phyloP scores from a whole-genome alignment of 345 rosid genomes.

The Pistacia integerrima region DNA sequence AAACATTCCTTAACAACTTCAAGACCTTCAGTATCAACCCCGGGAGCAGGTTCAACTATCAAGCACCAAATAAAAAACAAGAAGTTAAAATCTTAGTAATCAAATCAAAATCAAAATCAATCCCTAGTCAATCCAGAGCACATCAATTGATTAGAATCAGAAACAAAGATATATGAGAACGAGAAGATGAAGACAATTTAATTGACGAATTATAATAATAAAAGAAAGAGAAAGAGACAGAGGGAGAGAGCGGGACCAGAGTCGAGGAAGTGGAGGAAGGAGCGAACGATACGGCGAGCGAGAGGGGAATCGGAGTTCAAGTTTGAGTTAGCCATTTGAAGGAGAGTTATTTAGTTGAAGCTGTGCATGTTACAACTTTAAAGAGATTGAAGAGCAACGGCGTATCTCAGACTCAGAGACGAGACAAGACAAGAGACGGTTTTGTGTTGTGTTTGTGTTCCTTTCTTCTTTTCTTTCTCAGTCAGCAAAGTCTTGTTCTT shows the following conservation, averaged over 20 bases:
- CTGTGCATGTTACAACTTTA: neutral
- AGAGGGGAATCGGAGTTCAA: constrained; percentile 62
- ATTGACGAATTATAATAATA: neutral
- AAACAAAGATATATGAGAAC: neutral
- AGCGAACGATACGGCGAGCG: constrained; percentile 66
- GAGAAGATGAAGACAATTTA: too few species aligned
- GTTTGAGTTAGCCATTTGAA: constrained; percentile 42
- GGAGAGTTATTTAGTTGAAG: neutral
- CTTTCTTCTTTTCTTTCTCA: neutral
- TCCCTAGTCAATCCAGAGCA: neutral
- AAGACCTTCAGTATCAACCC: constrained; percentile 78
- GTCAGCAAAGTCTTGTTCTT: neutral
- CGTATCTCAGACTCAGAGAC: neutral
- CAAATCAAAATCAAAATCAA: neutral
- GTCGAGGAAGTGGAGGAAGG: constrained; percentile 75
- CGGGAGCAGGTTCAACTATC: constrained; percentile 69
- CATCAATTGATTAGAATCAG: neutral
- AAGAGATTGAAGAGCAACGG: neutral
- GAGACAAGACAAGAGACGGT: neutral
- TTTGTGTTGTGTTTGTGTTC: neutral
- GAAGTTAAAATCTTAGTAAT: too few species aligned
- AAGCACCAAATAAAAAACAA: neutral
- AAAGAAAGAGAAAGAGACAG: neutral
- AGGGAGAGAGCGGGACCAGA: constrained; percentile 47
- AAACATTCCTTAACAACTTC: constrained; percentile 83